Evolutionary conservation across 768 basidiomycete species (phyloP).

Genomic region (Termitomyces bulborhizus): DNA sequence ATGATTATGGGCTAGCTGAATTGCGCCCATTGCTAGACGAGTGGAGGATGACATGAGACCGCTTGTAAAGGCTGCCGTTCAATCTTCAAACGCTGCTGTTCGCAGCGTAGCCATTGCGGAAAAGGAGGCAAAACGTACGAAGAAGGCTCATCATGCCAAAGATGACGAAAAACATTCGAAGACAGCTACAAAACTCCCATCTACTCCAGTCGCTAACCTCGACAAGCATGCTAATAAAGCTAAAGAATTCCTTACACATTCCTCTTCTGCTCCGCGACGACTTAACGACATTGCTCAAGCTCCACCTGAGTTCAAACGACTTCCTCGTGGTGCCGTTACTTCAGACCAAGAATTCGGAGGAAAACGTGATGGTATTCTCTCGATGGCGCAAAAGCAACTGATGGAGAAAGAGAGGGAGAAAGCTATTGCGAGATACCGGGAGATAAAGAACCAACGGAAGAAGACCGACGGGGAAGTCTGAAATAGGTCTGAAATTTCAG

Average conservation of each 20-base stretch:
- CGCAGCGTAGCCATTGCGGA: slow-evolving; percentile 39
- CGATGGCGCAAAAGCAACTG: slow-evolving; percentile 71
- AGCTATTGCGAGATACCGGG: slow-evolving; percentile 60
- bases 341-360: slow-evolving; percentile 10
- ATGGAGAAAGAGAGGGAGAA: slow-evolving; percentile 73
- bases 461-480: neutral
- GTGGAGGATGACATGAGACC: slow-evolving; percentile 71
- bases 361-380: slow-evolving; percentile 45
- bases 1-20: neutral
- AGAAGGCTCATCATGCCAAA: slow-evolving; percentile 15
- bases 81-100: slow-evolving; percentile 44
- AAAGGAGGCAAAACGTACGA: slow-evolving; percentile 23
- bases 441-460: slow-evolving; percentile 50
- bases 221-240: slow-evolving; percentile 22
- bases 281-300: slow-evolving; percentile 21
- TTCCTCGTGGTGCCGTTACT: slow-evolving; percentile 13
- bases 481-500: neutral
- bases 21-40: slow-evolving; percentile 36
- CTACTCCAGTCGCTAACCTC: neutral
- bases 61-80: slow-evolving; percentile 54
- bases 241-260: slow-evolving; percentile 45
- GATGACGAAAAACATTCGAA: slow-evolving; percentile 13
- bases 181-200: slow-evolving; percentile 5
- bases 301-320: slow-evolving; percentile 21
- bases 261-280: slow-evolving; percentile 53